phyloP scores from a whole-genome alignment of 352 stramenopile species.

The Phytopythium delawarense region DNA sequence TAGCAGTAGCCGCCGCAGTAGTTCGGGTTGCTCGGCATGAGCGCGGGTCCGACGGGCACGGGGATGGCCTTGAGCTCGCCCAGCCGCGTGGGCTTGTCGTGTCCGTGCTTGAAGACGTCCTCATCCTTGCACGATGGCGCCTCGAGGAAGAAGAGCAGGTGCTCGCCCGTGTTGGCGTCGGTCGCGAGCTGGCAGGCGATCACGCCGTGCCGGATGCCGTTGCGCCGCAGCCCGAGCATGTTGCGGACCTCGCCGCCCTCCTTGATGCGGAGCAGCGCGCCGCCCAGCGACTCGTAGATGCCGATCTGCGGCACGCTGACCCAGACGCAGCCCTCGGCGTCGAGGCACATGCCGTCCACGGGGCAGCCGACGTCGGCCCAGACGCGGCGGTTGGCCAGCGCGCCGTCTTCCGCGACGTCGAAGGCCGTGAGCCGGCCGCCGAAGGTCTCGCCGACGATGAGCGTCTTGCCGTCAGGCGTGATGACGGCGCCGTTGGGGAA shows the following conservation, averaged over 20 bases:
- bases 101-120: constrained; percentile 23
- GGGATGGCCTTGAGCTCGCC: constrained; percentile 38
- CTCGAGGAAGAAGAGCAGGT: constrained; percentile 54
- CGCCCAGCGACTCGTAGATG: constrained; percentile 29
- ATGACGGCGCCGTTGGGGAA: constrained; percentile 60
- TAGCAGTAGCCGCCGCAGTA: constrained; percentile 65
- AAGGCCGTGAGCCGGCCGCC: constrained; percentile 42
- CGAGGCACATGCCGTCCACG: constrained; percentile 51
- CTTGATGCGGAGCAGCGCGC: constrained; percentile 39
- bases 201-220: constrained; percentile 44
- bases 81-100: constrained; percentile 22
- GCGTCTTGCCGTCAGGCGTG: constrained; percentile 57
- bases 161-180: constrained; percentile 30
- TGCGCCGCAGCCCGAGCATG: constrained; percentile 46
- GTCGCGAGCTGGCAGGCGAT: constrained; percentile 55
- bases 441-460: constrained; percentile 61
- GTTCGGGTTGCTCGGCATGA: constrained; percentile 29
- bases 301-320: constrained; percentile 44
- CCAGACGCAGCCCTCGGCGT: constrained; percentile 69
- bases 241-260: constrained; percentile 53
- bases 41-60: constrained; percentile 42
- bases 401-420: constrained; percentile 36
- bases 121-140: constrained; percentile 29
- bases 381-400: constrained; percentile 40
- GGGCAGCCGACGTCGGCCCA: constrained; percentile 48